Base-by-base conservation (phyloP, 2,329 filamentous ascomycete species). In the Ophiosphaerella herpotricha region DNA sequence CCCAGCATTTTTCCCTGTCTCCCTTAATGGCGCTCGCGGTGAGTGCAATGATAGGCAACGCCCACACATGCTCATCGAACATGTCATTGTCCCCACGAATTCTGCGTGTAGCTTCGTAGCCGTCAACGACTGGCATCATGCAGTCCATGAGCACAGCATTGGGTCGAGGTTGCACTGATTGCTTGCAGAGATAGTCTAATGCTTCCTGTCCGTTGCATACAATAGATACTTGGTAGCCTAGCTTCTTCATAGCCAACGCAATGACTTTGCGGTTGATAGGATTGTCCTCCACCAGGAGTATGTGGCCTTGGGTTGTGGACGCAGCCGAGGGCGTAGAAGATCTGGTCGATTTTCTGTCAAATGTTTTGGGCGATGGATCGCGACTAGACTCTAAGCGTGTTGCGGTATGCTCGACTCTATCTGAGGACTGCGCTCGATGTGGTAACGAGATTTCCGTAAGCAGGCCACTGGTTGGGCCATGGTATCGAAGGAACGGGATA, bases 31-130 rank as follows among this genome's bases (percentile, higher is more conserved):
- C 46, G 38, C 49, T 55, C 5, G 50, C 54, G 1, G 93, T 97
- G 91, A 97, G 96, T 41, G 93, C 93, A 50, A 97, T 89, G 62
- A 97, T 92, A 1, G 93, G 92, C 14, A 88, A 84, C 7, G 85
- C 21, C 9, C 46, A 38, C 12, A 44, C 48, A 6, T 47, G 35
- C 11, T 50, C 83, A n/a, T 50, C 44, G 14, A 56, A 53, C 34
- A 48, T 42, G 11, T 39, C 39, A 18, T 89, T 85, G 53, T 91
- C 89, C 64, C 53, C 49, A 7, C 67, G 60, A 36, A 70, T 68
- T 5, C 54, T 49, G 12, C 59, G 55, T 4, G 61, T 68, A 3
- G 66, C 64, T 21, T 61, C 50, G 40, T 65, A 62, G 14, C 66
- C 66, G 37, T 70, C 64, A 54, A 70, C 60, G 18, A 67, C 50